Percentiles rank a stretch among this genome's conserved stretches.
These are phyloP conservation scores for Eimeria zaria DNA, from an alignment of 169 alveolate genomes.

Conservation along the genomic window DNA sequence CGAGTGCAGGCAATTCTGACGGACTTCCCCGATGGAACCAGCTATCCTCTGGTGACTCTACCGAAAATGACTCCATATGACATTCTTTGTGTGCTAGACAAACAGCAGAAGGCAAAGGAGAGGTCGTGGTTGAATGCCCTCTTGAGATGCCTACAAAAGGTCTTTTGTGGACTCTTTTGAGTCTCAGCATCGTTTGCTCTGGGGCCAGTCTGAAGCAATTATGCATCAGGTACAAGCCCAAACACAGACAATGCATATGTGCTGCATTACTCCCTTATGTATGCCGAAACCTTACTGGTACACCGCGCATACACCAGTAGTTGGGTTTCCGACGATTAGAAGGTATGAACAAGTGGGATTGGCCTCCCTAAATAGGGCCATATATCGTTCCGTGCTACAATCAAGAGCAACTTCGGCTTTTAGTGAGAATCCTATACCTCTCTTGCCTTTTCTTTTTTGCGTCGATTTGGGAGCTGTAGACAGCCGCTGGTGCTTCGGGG, in stretches of 20 bases:
- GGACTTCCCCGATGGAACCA: slow-evolving; percentile 64
- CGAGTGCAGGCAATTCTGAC: slow-evolving; percentile 75
- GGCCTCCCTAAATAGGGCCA: not conserved
- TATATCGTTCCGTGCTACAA: not conserved
- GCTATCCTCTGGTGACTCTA: slow-evolving; percentile 76
- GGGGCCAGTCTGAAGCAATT: not conserved
- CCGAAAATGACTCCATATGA: slow-evolving; percentile 83
- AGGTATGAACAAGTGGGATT: not conserved
- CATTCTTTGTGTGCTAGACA: slow-evolving; percentile 66
- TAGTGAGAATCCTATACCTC: not conserved
- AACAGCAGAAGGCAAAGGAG: slow-evolving; percentile 22
- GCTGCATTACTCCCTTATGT: not conserved
- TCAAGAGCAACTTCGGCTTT: not conserved
- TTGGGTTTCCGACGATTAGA: not conserved
- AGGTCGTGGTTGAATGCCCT: slow-evolving; percentile 2
- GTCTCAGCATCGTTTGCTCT: not conserved
- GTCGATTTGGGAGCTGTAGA: not conserved
- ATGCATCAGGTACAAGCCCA: not conserved
- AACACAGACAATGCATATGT: not conserved
- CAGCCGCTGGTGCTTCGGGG: no score
- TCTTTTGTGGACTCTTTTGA: slow-evolving; percentile 35
- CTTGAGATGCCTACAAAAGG: not conserved
- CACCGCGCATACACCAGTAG: not conserved
- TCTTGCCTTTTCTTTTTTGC: not conserved
- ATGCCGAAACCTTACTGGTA: not conserved